Evolutionary conservation across 805 yeast genomes (phyloP).

Genomic region (Sugiyamaella qingdaonensis): DNA sequence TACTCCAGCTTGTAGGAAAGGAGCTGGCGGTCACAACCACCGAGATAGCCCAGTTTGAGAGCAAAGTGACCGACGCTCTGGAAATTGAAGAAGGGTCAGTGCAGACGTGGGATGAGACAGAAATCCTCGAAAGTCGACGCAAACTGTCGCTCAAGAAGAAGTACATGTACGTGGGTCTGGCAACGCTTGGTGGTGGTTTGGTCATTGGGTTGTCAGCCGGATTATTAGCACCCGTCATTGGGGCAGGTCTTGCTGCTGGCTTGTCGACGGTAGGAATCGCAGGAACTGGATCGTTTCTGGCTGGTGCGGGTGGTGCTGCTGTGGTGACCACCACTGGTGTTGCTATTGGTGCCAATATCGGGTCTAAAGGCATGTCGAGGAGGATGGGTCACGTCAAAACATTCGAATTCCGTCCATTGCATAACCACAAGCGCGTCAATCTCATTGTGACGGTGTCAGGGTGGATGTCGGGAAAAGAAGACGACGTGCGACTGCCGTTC

Average conservation of each 20-base stretch:
- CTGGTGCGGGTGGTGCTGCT: conserved; percentile 96
- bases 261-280: conserved; percentile 88
- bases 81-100: conserved; percentile 83
- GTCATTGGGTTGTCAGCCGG: conserved; percentile 96
- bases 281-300: conserved; percentile 89
- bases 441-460: conserved; percentile 88
- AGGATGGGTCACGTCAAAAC: conserved; percentile 91
- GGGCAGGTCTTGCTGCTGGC: conserved; percentile 98
- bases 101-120: conserved; percentile 68
- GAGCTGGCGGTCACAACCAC: conserved; percentile 53
- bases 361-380: conserved; percentile 75
- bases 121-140: conserved; percentile 66
- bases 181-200: conserved; percentile 92
- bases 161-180: conserved; percentile 84
- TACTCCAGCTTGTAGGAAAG: conserved; percentile 65
- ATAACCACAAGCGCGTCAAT: conserved; percentile 84
- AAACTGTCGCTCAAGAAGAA: conserved; percentile 61
- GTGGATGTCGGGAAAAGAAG: conserved; percentile 94
- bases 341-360: conserved; percentile 85
- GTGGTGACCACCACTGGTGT: conserved; percentile 90
- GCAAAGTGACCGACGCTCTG: conserved; percentile 82
- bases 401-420: conserved; percentile 89
- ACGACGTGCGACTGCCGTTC: conserved; percentile 94
- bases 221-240: conserved; percentile 92
- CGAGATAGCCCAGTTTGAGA: conserved; percentile 84